phyloP scores from a whole-genome alignment of 352 stramenopile genomes.

The Phytophthora tentaculata region DNA sequence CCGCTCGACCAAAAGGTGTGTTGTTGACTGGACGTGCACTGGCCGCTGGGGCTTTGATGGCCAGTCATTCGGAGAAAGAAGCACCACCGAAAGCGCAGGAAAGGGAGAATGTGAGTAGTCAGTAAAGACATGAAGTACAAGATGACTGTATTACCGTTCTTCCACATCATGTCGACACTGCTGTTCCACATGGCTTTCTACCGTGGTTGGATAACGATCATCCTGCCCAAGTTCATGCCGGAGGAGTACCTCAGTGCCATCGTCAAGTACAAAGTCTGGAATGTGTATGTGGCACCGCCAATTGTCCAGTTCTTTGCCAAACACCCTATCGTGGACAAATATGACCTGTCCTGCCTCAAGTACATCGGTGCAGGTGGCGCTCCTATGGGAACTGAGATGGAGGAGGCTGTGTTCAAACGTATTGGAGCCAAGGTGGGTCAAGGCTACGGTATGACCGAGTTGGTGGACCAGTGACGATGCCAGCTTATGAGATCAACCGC shows the following conservation, averaged over 20 bases:
- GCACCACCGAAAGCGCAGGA: no score
- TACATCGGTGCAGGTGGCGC: conserved; percentile 82
- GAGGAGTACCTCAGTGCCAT: conserved; percentile 84
- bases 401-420: conserved; percentile 64
- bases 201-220: conserved; percentile 72
- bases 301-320: conserved; percentile 84
- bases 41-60: conserved; percentile 74
- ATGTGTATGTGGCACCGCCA: conserved; percentile 80
- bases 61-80: conserved; percentile 46
- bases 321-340: conserved; percentile 88
- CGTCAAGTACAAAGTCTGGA: conserved; percentile 63
- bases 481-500: conserved; percentile 33
- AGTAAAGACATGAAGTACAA: conserved; percentile 36
- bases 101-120: no score
- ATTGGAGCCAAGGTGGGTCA: conserved; percentile 59
- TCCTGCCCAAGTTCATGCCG: conserved; percentile 89
- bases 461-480: conserved; percentile 60
- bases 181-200: conserved; percentile 76
- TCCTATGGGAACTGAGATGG: conserved; percentile 77
- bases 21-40: conserved; percentile 88
- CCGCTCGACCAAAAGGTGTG: conserved; percentile 89
- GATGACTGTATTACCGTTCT: conserved; percentile 86
- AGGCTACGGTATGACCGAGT: conserved; percentile 69
- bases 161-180: conserved; percentile 91
- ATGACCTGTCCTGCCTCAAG: conserved; percentile 81